Percentiles rank a stretch among this genome's conserved stretches.
phyloP scores from a whole-genome alignment of 192 early-diverging fungal species.

The Paraglomus brasilianum region DNA sequence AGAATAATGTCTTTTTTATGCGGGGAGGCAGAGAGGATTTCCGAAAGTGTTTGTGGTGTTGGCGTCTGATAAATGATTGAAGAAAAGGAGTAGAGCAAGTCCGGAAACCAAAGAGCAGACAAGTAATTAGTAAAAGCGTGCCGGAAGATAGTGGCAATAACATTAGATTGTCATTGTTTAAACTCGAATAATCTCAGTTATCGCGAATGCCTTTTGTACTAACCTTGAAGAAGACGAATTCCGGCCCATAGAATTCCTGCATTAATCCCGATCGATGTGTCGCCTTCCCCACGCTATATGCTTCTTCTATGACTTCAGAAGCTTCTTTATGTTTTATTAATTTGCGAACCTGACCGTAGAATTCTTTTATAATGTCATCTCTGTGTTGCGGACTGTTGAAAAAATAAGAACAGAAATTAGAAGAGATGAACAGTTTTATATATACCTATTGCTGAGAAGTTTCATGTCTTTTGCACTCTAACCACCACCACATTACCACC shows the following conservation, averaged over 20 bases:
- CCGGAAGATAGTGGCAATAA: no score
- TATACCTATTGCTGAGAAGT: neutral
- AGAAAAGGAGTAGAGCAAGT: no score
- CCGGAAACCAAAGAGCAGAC: no score
- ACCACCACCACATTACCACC: neutral
- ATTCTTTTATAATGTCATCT: slow-evolving; percentile 69
- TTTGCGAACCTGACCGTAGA: slow-evolving; percentile 78
- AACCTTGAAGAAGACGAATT: slow-evolving; percentile 84
- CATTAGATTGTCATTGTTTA: no score
- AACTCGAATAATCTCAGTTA: no score
- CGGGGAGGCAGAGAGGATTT: slow-evolving; percentile 62
- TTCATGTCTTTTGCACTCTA: neutral
- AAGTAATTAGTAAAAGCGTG: no score
- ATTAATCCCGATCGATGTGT: slow-evolving; percentile 70
- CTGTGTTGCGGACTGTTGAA: slow-evolving; percentile 58
- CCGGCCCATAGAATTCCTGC: slow-evolving; percentile 92
- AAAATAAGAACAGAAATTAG: neutral
- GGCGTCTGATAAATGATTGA: slow-evolving; percentile 35
- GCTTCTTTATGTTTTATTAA: slow-evolving; percentile 89
- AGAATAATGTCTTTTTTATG: slow-evolving; percentile 70
- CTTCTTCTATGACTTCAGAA: slow-evolving; percentile 79
- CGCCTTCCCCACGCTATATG: slow-evolving; percentile 76
- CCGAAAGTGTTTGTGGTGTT: slow-evolving; percentile 47
- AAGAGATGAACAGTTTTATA: neutral
- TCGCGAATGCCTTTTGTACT: neutral